A percentile compares a stretch with the other conserved stretches of the same genome.
Conservation (phyloP, 495 filamentous ascomycete species). For the Neurospora pannonica region DNA sequence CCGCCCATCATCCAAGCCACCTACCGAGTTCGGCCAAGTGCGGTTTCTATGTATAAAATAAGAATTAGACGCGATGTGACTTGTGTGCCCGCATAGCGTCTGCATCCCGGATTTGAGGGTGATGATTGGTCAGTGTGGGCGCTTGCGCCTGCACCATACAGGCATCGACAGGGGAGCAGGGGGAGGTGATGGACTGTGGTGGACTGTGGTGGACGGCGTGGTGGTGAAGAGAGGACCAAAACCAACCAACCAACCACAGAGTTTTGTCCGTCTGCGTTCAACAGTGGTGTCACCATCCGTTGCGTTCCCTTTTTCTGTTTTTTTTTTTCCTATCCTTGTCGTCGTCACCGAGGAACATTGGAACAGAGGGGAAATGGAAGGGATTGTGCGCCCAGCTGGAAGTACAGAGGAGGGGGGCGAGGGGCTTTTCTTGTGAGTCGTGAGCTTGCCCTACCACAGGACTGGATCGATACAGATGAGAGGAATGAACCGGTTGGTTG, state of each 20-base stretch:
- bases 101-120: not conserved
- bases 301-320: not conserved
- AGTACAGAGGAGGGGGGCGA: not conserved
- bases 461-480: not conserved
- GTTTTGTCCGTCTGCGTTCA: not conserved
- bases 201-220: not conserved
- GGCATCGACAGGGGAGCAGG: slow-evolving; percentile 1
- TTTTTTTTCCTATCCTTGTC: not conserved
- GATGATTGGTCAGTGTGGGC: slow-evolving; percentile 16
- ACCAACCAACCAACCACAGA: slow-evolving; percentile 7
- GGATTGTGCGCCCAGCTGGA: not conserved
- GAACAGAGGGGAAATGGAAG: not conserved
- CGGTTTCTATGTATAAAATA: not conserved
- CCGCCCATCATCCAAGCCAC: not conserved
- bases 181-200: not conserved
- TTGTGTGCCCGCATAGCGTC: slow-evolving; percentile 14
- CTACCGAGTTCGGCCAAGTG: not conserved
- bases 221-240: not conserved
- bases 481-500: not conserved
- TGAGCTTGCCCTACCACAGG: not conserved
- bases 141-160: slow-evolving; percentile 27
- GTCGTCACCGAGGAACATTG: not conserved
- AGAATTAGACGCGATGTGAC: slow-evolving; percentile 29
- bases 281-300: not conserved
- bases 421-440: not conserved